These are phyloP conservation scores for Candida namnaoensis DNA, from an alignment of 805 yeast species.

Conservation along the genomic window DNA sequence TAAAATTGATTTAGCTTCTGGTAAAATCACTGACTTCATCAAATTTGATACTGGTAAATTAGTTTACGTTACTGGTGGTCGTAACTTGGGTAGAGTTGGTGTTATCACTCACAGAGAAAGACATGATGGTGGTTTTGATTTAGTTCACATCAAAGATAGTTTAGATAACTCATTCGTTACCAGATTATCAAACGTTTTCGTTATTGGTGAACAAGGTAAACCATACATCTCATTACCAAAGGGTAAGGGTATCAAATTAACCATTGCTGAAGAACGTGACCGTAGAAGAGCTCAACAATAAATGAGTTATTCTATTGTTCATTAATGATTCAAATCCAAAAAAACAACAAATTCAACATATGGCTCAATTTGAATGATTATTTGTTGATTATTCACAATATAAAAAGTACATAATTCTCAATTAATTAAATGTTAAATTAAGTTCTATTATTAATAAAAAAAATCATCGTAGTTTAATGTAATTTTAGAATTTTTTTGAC, in stretches of 20 bases:
- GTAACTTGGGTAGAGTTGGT: conserved; percentile 82
- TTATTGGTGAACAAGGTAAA: conserved; percentile 71
- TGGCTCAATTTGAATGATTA: too few species aligned
- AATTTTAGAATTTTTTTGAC: too few species aligned
- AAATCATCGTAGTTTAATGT: too few species aligned
- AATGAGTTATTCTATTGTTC: too few species aligned
- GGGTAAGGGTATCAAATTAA: conserved; percentile 81
- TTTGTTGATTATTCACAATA: too few species aligned
- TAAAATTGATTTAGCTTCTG: conserved; percentile 76
- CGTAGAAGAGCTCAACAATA: conserved; percentile 55
- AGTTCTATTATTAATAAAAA: too few species aligned
- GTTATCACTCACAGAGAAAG: conserved; percentile 73
- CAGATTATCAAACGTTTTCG: conserved; percentile 68
- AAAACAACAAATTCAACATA: too few species aligned
- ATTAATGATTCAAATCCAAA: too few species aligned
- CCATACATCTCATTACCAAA: conserved; percentile 72
- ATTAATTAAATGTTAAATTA: too few species aligned
- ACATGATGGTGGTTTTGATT: conserved; percentile 81
- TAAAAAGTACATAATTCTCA: too few species aligned
- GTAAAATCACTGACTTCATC: conserved; percentile 65
- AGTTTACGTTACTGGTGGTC: conserved; percentile 77
- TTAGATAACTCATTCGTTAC: conserved; percentile 75
- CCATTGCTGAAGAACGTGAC: conserved; percentile 80
- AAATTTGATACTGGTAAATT: conserved; percentile 70
- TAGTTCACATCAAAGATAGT: conserved; percentile 74